phyloP scores from a whole-genome alignment of 306 rosid genomes.

The Pterocarpus macrocarpus region DNA sequence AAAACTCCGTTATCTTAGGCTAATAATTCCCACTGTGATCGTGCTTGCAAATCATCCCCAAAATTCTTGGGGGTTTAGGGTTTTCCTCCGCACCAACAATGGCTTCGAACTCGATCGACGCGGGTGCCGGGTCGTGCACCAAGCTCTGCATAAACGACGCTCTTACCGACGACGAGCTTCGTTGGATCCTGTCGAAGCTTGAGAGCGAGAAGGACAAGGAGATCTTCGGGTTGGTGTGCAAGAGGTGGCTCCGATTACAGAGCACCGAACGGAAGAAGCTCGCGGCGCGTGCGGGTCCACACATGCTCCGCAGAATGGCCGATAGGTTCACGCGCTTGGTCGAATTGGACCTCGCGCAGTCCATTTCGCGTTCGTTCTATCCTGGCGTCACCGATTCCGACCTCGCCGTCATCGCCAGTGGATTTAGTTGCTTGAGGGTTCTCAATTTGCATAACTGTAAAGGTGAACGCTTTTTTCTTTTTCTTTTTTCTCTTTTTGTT shows the following conservation, averaged over 20 bases:
- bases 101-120: slow-evolving; percentile 49
- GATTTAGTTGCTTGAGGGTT: slow-evolving; percentile 72
- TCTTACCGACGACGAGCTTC: slow-evolving; percentile 85
- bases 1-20: neutral
- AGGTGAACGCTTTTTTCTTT: slow-evolving; percentile 51
- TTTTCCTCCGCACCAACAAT: slow-evolving; percentile 55
- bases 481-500: neutral
- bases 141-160: slow-evolving; percentile 67
- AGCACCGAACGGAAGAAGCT: slow-evolving; percentile 93
- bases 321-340: slow-evolving; percentile 76
- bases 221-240: slow-evolving; percentile 84
- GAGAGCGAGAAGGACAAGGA: slow-evolving; percentile 79
- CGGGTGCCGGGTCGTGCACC: slow-evolving; percentile 32
- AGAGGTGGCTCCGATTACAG: slow-evolving; percentile 89
- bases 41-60: slow-evolving; percentile 29
- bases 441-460: slow-evolving; percentile 83
- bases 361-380: slow-evolving; percentile 89
- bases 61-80: slow-evolving; percentile 39
- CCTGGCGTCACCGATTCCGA: slow-evolving; percentile 94
- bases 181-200: slow-evolving; percentile 70
- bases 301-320: slow-evolving; percentile 85
- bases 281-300: slow-evolving; percentile 91
- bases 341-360: slow-evolving; percentile 88
- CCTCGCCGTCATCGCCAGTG: slow-evolving; percentile 75
- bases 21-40: neutral